These are phyloP conservation scores for Arthrobotrys conoides DNA, from an alignment of 2,329 filamentous ascomycete species.

Conservation along the genomic window DNA sequence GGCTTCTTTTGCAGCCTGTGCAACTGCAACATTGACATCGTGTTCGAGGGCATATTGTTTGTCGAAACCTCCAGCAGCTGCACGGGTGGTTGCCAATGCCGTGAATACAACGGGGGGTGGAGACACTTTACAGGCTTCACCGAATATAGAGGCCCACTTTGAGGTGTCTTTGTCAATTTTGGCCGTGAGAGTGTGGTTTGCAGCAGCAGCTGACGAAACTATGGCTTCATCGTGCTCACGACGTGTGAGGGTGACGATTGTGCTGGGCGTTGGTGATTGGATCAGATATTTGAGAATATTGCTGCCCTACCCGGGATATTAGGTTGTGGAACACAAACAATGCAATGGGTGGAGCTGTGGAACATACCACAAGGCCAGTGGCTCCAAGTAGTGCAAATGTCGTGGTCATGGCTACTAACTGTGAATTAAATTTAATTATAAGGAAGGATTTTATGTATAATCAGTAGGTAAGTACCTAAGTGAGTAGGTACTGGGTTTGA, in stretches of 20 bases:
- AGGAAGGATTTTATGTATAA: too few species aligned
- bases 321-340: constrained; percentile 16
- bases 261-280: constrained; percentile 66
- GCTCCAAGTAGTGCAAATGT: constrained; percentile 55
- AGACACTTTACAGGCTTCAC: constrained; percentile 65
- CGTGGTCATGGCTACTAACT: constrained; percentile 37
- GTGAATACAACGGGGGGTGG: constrained; percentile 80
- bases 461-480: too few species aligned
- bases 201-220: constrained; percentile 65
- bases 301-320: constrained; percentile 70
- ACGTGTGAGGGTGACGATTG: constrained; percentile 69
- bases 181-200: constrained; percentile 70
- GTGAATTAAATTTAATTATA: too few species aligned
- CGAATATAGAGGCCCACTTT: constrained; percentile 75
- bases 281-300: constrained; percentile 77
- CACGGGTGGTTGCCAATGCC: constrained; percentile 83
- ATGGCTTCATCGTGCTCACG: constrained; percentile 72
- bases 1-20: constrained; percentile 79
- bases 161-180: constrained; percentile 71
- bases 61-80: constrained; percentile 79
- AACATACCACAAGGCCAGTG: constrained; percentile 56
- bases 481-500: too few species aligned
- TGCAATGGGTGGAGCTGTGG: constrained; percentile 2
- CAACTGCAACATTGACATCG: constrained; percentile 85
- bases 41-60: constrained; percentile 90